phyloP scores from a whole-genome alignment of 164 flowering plant species.

The Magnolia sinica region DNA sequence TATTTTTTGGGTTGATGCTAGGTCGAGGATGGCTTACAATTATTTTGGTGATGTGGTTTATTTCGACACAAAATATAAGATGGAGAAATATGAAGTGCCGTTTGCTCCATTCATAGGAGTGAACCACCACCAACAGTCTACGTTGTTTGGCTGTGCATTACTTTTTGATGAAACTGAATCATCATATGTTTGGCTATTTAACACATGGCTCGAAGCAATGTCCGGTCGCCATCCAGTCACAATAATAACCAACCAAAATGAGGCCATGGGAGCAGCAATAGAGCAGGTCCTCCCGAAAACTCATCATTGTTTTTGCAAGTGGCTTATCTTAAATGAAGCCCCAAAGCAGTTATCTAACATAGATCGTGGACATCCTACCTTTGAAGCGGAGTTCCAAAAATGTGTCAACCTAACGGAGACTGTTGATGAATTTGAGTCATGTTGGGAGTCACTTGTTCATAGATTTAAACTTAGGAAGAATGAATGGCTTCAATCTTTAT shows the following conservation, averaged over 20 bases:
- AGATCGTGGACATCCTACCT: background rate
- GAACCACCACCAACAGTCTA: conserved; percentile 20
- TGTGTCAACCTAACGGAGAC: conserved; percentile 10
- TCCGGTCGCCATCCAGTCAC: conserved; percentile 21
- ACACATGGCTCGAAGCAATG: conserved; percentile 23
- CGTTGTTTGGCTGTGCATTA: conserved; percentile 16
- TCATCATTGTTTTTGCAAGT: conserved; percentile 14
- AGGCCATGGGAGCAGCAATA: conserved; percentile 19
- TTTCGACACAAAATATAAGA: conserved; percentile 6
- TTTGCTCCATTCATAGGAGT: conserved; percentile 17
- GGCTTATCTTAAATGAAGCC: conserved; percentile 14
- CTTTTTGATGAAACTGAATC: conserved; percentile 14
- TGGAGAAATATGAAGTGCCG: conserved; percentile 8
- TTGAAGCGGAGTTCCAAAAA: conserved; percentile 12
- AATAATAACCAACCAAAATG: conserved; percentile 12
- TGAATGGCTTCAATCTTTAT: conserved; percentile 16
- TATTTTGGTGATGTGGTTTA: conserved; percentile 23
- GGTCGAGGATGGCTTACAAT: conserved; percentile 20
- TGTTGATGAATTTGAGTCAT: conserved; percentile 17
- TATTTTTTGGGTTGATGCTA: conserved; percentile 19
- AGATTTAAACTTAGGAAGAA: conserved; percentile 11
- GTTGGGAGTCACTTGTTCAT: conserved; percentile 10
- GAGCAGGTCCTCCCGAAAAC: conserved; percentile 15
- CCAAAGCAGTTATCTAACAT: conserved; percentile 11
- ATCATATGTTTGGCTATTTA: conserved; percentile 17